A percentile compares a stretch with the other conserved stretches of the same genome.
Conservation (phyloP, 768 basidiomycete species). For the Ramaria sp. region DNA sequence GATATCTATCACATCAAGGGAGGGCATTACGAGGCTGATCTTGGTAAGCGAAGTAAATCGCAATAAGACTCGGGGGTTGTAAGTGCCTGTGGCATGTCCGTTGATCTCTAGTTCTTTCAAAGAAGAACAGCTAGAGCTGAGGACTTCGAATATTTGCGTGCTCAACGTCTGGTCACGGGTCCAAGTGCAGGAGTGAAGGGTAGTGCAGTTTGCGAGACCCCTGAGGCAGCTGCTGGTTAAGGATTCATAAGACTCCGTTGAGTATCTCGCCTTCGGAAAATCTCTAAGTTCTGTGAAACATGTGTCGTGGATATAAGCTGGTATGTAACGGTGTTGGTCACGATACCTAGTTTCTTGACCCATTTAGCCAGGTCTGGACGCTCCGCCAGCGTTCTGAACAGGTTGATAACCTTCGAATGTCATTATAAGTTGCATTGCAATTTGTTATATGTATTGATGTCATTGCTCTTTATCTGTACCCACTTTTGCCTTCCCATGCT, state of each 20-base stretch:
- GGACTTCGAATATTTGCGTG: slow-evolving; percentile 43
- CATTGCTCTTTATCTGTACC: not conserved
- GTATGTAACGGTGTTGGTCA: not conserved
- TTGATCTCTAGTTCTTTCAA: slow-evolving; percentile 62
- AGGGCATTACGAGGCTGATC: slow-evolving; percentile 71
- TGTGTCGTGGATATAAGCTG: not conserved
- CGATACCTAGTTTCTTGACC: slow-evolving; percentile 49
- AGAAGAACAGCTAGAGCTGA: slow-evolving; percentile 26
- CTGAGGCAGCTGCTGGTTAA: slow-evolving; percentile 30
- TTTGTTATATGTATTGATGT: too few relatives aligned
- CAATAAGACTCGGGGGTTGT: slow-evolving; percentile 40
- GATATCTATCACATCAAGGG: slow-evolving; percentile 35
- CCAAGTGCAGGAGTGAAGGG: slow-evolving; percentile 60
- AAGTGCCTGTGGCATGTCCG: slow-evolving; percentile 44
- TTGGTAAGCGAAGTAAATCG: slow-evolving; percentile 41
- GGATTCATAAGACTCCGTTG: slow-evolving; percentile 19
- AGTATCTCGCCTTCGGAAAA: slow-evolving; percentile 46
- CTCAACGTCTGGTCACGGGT: slow-evolving; percentile 69
- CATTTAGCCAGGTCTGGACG: slow-evolving; percentile 45
- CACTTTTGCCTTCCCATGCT: slow-evolving; percentile 51
- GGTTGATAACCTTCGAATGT: slow-evolving; percentile 38
- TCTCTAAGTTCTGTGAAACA: slow-evolving; percentile 50
- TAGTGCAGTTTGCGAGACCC: slow-evolving; percentile 51
- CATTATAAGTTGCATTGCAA: not conserved
- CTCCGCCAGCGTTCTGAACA: slow-evolving; percentile 52